Evolutionary conservation across 2,329 filamentous ascomycete species (phyloP).

Genomic region (Colletotrichum kahawae): DNA sequence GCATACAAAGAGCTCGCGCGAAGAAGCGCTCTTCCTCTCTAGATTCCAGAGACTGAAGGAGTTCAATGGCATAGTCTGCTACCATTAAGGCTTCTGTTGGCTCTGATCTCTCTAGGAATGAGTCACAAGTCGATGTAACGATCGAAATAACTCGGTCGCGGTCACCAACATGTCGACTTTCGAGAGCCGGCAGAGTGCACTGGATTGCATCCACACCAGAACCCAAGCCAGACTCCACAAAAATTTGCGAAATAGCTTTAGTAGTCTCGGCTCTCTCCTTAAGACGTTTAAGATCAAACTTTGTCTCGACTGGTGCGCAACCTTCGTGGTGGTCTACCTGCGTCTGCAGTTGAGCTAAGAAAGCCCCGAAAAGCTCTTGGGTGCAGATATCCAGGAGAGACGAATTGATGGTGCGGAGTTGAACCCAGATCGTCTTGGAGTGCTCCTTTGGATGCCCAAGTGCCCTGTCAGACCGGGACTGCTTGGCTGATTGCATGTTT

Average conservation of each 20-base stretch:
- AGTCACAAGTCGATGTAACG: not conserved
- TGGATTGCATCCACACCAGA: accelerated
- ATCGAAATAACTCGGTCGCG: not conserved
- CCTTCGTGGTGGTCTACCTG: accelerated
- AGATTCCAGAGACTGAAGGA: accelerated
- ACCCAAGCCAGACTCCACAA: not conserved
- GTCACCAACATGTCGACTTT: not conserved
- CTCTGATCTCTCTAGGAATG: not conserved
- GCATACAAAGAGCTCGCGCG: too few relatives aligned
- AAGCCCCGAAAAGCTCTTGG: not conserved
- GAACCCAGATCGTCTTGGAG: accelerated
- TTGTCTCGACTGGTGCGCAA: not conserved
- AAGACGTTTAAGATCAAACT: accelerated
- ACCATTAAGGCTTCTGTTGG: accelerated
- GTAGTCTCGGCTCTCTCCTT: accelerated
- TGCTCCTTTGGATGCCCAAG: accelerated
- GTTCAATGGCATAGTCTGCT: accelerated
- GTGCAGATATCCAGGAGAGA: not conserved
- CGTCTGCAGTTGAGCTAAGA: not conserved
- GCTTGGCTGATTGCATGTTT: not conserved
- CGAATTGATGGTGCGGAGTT: accelerated
- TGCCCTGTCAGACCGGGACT: not conserved
- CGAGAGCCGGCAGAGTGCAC: not conserved
- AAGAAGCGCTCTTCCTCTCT: too few relatives aligned
- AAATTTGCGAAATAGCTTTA: not conserved